phyloP scores from a whole-genome alignment of 2,329 filamentous ascomycete genomes.

The Fusarium haematococcum region DNA sequence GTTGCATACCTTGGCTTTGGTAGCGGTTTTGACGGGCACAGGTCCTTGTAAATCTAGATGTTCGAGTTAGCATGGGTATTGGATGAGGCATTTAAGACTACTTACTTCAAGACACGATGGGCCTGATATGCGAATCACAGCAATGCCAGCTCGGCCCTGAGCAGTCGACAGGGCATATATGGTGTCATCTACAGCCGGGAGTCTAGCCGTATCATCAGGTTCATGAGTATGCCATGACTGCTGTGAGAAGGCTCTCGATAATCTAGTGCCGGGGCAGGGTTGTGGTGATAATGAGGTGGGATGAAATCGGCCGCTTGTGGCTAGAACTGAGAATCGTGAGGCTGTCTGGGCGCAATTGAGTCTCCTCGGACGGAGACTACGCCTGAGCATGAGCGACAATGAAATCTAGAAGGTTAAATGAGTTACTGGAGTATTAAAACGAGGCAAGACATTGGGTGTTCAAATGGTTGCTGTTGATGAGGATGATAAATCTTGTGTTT shows the following conservation, averaged over 20 bases:
- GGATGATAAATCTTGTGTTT: neutral
- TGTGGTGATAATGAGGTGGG: neutral
- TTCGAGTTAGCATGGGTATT: conserved; percentile 6
- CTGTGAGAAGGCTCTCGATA: conserved; percentile 21
- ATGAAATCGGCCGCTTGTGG: neutral
- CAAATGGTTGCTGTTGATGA: neutral
- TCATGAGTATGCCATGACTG: conserved; percentile 11
- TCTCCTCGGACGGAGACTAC: conserved; percentile 33
- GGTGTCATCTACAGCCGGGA: conserved; percentile 63
- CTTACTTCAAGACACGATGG: conserved; percentile 76
- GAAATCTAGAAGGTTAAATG: neutral
- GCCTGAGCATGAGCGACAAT: conserved; percentile 41
- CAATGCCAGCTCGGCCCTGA: conserved; percentile 87
- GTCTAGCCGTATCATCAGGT: conserved; percentile 6
- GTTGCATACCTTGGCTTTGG: conserved; percentile 70
- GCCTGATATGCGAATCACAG: conserved; percentile 89
- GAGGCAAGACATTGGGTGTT: neutral
- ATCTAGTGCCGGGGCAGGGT: neutral
- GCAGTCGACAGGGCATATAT: conserved; percentile 95
- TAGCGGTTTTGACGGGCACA: conserved; percentile 61
- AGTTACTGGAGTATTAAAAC: neutral
- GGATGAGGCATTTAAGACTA: neutral
- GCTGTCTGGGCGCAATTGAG: conserved; percentile 26
- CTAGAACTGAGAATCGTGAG: neutral
- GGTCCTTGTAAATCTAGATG: conserved; percentile 60